phyloP scores from a whole-genome alignment of 163 green algal genomes.

The Picocystis sp. region DNA sequence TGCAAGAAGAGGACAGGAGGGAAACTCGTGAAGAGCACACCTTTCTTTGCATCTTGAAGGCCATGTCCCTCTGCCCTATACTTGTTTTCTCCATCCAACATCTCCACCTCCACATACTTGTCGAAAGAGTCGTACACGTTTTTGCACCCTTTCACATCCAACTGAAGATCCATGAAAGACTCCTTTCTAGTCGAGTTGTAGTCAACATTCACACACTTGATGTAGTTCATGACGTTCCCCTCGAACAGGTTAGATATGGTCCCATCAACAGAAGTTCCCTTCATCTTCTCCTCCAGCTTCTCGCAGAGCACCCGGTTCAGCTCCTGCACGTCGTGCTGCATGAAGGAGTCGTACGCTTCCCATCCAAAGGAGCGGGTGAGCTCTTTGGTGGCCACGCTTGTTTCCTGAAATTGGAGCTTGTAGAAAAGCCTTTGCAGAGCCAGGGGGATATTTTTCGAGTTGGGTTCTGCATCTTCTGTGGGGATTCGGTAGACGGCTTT shows the following conservation, averaged over 20 bases:
- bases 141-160: conserved; percentile 80
- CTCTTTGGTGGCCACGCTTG: conserved; percentile 76
- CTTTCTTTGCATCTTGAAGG: conserved; percentile 73
- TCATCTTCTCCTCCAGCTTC: conserved; percentile 98
- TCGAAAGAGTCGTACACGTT: conserved; percentile 74
- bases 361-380: conserved; percentile 93
- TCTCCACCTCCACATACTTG: conserved; percentile 72
- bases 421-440: conserved; percentile 94
- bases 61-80: conserved; percentile 87
- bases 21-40: conserved; percentile 74
- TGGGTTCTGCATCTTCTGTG: conserved; percentile 58
- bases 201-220: conserved; percentile 87
- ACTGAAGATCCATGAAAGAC: conserved; percentile 75
- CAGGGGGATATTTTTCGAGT: conserved; percentile 63
- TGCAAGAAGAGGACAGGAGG: conserved; percentile 92
- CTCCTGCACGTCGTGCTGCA: conserved; percentile 96
- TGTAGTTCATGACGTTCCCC: conserved; percentile 72
- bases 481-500: conserved; percentile 92
- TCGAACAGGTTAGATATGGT: conserved; percentile 88
- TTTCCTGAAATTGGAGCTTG: conserved; percentile 80
- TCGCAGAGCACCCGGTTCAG: conserved; percentile 91
- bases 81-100: conserved; percentile 80
- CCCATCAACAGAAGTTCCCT: conserved; percentile 80
- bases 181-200: conserved; percentile 74
- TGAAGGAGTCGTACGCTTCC: conserved; percentile 78